These are phyloP conservation scores for Hypoxylon cercidicola DNA, from an alignment of 495 filamentous ascomycete genomes.

Conservation along the genomic window DNA sequence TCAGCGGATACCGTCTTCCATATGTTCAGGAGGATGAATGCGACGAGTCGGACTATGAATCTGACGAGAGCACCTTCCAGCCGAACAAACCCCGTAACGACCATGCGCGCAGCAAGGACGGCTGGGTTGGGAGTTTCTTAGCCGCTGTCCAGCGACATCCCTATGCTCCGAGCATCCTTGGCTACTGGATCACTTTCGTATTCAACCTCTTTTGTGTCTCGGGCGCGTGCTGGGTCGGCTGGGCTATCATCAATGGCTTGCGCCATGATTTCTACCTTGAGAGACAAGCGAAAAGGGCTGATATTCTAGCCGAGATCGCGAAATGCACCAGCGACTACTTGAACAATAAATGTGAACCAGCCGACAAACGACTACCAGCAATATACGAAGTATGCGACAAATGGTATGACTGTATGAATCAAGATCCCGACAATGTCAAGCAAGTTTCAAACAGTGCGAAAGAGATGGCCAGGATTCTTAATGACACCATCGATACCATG, in stretches of 20 bases:
- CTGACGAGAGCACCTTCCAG: constrained; percentile 50
- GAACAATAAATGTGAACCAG: constrained; percentile 75
- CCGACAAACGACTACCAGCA: constrained; percentile 70
- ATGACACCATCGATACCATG: constrained; percentile 58
- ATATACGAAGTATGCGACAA: constrained; percentile 76
- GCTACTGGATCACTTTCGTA: constrained; percentile 82
- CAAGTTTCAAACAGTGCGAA: constrained; percentile 53
- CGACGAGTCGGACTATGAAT: constrained; percentile 69
- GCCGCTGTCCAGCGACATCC: constrained; percentile 80
- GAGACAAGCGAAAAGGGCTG: constrained; percentile 68
- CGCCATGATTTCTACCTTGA: constrained; percentile 78
- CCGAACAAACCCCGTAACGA: constrained; percentile 33
- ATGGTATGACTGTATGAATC: constrained; percentile 89
- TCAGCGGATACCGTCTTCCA: constrained; percentile 54
- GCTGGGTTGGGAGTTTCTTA: constrained; percentile 67
- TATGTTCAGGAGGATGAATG: constrained; percentile 56
- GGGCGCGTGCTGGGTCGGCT: constrained; percentile 75
- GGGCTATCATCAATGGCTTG: constrained; percentile 74
- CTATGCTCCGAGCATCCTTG: constrained; percentile 84
- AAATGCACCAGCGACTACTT: constrained; percentile 74
- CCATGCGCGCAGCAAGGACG: constrained; percentile 48
- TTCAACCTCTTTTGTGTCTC: constrained; percentile 80
- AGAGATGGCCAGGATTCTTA: constrained; percentile 58
- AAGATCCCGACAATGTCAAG: constrained; percentile 54
- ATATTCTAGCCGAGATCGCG: constrained; percentile 76